Evolutionary conservation across 2,329 filamentous ascomycete species (phyloP).

Genomic region (Parascedosporium putredinis): DNA sequence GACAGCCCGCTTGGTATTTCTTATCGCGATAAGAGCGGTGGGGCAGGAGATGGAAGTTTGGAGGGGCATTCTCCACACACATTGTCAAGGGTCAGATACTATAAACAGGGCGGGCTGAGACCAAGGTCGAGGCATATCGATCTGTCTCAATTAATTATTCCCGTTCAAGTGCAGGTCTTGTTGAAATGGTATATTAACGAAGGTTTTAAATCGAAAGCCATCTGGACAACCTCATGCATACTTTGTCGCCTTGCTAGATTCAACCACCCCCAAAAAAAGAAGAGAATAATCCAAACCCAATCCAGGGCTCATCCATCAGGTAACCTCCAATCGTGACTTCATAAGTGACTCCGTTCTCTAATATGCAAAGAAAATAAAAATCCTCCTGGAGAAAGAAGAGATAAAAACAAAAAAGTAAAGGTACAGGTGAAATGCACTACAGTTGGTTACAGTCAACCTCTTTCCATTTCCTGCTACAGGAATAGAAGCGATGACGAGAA

Average conservation of each 20-base stretch:
- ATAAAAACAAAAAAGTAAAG: too few relatives aligned
- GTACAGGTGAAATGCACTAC: not conserved
- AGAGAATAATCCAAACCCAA: not conserved
- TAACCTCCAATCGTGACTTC: slow-evolving; percentile 4
- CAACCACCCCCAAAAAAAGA: not conserved
- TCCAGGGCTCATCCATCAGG: not conserved
- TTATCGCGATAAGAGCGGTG: not conserved
- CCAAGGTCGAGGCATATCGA: too few relatives aligned
- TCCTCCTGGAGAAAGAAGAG: not conserved
- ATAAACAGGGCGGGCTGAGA: too few relatives aligned
- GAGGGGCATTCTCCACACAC: not conserved
- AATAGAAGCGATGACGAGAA: too few relatives aligned
- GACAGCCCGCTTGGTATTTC: not conserved
- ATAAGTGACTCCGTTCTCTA: slow-evolving; percentile 3
- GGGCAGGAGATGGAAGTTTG: not conserved
- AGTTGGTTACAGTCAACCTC: not conserved
- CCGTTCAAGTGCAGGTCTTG: too few relatives aligned
- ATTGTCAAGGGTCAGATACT: not conserved
- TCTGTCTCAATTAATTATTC: too few relatives aligned
- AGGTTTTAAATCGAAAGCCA: too few relatives aligned
- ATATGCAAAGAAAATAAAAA: slow-evolving; percentile 4
- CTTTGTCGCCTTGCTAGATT: not conserved
- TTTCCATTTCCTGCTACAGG: too few relatives aligned
- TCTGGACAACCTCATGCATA: too few relatives aligned
- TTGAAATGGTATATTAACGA: too few relatives aligned